Conservation (phyloP, 2,329 filamentous ascomycete genomes). For the Cladosporium sp. region DNA sequence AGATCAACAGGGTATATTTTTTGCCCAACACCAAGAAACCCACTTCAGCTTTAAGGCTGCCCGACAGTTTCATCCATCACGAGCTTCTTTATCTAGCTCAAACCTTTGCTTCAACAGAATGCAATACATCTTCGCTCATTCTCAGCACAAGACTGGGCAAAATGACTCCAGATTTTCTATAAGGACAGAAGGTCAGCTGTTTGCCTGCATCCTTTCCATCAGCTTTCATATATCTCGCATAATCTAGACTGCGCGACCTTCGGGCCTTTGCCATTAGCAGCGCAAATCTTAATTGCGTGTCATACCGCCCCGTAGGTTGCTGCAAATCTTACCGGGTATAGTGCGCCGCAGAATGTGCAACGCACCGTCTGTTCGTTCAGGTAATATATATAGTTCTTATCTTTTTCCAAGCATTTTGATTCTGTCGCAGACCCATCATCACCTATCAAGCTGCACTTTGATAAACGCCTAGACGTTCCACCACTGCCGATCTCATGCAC, state of each 20-base stretch:
- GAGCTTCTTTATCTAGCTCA: not conserved
- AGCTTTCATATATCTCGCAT: not conserved
- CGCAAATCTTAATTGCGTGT: not conserved
- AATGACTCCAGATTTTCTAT: not conserved
- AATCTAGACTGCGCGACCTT: not conserved
- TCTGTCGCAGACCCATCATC: not conserved
- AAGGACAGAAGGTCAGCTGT: not conserved
- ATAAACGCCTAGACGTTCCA: not conserved
- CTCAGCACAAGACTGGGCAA: not conserved
- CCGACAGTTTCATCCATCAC: not conserved
- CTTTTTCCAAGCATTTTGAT: not conserved
- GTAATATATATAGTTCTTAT: slow-evolving; percentile 5
- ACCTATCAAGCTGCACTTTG: not conserved
- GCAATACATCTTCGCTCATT: not conserved
- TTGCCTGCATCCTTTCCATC: not conserved
- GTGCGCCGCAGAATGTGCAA: not conserved
- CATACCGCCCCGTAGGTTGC: not conserved
- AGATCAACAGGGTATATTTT: not conserved
- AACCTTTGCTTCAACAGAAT: not conserved
- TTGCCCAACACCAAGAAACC: not conserved
- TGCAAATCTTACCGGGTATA: not conserved
- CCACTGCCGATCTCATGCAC: slow-evolving; percentile 12
- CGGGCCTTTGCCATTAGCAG: not conserved
- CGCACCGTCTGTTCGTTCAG: not conserved
- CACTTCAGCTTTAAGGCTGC: not conserved